These are phyloP conservation scores for Pyricularia pennisetigena DNA, from an alignment of 2,329 filamentous ascomycete genomes.

Conservation along the genomic window DNA sequence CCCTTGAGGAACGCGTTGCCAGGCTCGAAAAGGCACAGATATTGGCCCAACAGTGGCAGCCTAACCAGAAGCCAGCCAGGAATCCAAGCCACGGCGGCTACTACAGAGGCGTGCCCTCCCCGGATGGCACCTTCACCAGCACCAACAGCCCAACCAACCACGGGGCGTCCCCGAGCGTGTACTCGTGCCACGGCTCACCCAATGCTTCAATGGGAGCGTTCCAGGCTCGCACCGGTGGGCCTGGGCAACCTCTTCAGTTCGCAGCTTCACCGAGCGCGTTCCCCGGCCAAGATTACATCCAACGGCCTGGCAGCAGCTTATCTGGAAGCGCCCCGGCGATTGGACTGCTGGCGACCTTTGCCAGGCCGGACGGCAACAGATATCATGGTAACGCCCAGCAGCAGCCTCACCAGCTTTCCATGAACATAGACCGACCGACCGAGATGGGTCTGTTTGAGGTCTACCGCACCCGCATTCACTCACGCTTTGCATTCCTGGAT, in stretches of 20 bases:
- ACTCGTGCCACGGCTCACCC: not conserved
- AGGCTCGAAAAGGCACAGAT: slow-evolving; percentile 2
- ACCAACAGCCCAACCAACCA: not conserved
- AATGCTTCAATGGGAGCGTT: not conserved
- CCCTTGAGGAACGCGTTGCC: slow-evolving; percentile 5
- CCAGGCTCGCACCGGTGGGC: not conserved
- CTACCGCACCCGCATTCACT: slow-evolving; percentile 2
- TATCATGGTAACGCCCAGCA: not conserved
- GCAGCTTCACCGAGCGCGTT: not conserved
- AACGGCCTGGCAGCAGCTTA: not conserved
- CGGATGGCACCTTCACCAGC: not conserved
- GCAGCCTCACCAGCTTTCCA: not conserved
- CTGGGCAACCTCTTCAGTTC: not conserved
- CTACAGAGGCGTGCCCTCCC: not conserved
- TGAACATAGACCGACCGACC: not conserved
- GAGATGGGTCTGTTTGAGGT: not conserved
- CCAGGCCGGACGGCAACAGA: not conserved
- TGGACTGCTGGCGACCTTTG: slow-evolving; percentile 2
- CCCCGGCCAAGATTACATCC: not conserved
- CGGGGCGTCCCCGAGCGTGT: not conserved
- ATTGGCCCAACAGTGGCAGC: not conserved
- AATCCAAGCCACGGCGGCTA: not conserved
- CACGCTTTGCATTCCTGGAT: slow-evolving; percentile 3
- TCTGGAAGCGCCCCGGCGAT: slow-evolving; percentile 2
- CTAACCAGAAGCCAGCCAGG: not conserved